Evolutionary conservation across 176 grass and related monocot genomes (phyloP).

Genomic region (Eremochloa ophiuroides): DNA sequence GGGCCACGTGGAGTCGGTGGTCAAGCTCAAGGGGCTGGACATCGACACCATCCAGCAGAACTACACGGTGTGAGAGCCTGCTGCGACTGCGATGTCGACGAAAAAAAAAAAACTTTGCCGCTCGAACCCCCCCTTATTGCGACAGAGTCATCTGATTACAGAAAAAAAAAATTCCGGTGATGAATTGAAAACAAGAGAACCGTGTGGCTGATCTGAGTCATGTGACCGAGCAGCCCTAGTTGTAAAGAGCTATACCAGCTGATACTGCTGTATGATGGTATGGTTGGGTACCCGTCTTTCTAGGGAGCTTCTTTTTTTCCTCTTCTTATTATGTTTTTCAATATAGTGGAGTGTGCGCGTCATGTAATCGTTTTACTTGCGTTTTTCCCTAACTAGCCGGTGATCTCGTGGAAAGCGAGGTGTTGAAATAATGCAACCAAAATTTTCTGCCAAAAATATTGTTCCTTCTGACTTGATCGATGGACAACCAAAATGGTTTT

Average conservation of each 20-base stretch:
- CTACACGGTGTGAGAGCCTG: slow-evolving; percentile 49
- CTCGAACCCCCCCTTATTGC: neutral
- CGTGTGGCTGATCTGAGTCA: slow-evolving; percentile 41
- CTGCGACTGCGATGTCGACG: neutral
- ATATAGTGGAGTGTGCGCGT: slow-evolving; percentile 43
- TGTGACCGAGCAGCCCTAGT: slow-evolving; percentile 35
- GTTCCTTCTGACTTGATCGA: neutral
- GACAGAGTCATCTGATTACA: slow-evolving; percentile 20
- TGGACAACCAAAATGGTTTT: too few species aligned
- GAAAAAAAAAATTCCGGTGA: slow-evolving; percentile 12
- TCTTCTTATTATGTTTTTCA: neutral
- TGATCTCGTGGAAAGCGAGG: slow-evolving; percentile 51
- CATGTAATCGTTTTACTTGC: slow-evolving; percentile 34
- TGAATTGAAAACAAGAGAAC: slow-evolving; percentile 24
- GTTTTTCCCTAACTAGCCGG: slow-evolving; percentile 41
- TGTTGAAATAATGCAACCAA: slow-evolving; percentile 45
- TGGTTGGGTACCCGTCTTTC: slow-evolving; percentile 33
- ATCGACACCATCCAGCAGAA: slow-evolving; percentile 66
- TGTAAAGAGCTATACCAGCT: slow-evolving; percentile 44
- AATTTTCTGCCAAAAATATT: slow-evolving; percentile 11
- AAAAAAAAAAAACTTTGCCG: neutral
- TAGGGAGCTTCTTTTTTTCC: slow-evolving; percentile 15
- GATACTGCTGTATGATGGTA: slow-evolving; percentile 30
- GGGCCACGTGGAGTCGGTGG: slow-evolving; percentile 60
- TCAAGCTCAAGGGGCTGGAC: slow-evolving; percentile 63